Evolutionary conservation across 2,329 filamentous ascomycete species (phyloP), one percentile per base, ranked within the genome.

Genomic region (Botryotinia convoluta): DNA sequence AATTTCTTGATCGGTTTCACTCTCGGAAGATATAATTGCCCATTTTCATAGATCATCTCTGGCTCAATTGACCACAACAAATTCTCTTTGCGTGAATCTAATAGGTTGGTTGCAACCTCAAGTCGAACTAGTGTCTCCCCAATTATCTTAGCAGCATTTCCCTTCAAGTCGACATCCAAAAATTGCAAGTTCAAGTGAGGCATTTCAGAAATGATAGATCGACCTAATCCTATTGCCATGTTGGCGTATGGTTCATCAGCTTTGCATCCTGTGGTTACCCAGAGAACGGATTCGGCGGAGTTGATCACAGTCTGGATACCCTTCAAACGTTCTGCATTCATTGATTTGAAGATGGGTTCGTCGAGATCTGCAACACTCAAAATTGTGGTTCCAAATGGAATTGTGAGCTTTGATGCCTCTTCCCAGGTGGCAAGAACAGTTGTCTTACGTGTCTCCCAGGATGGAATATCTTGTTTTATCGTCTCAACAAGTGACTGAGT

Each of bases 341-440:
- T n/a, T n/a, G 44, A 29, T 69, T 72, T 29, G 70, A 63, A 48
- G 68, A 59, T 42, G 3, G 81, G 80, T 26, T 77, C 75, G 72
- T 83, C 82, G 35, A 81, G 74, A 20, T 81, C 80, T 16, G 75
- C 72, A 10, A 81, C 72, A 61, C 51, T 73, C 59, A 81, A 59
- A 32, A 77, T 54, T 48, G 75, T 72, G 54, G 51, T 26, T 37
- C 68, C 57, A 45, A 62, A 48, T 20, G 68, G 39, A 45, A 70
- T 45, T n/a, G 45, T 74, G 48, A 61, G 62, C 4, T 72, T 32
- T n/a, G 63, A 39, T 39, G 62, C 57, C 12, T 70, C 54, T 29
- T 64, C 71, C 29, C 29, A 63, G 37, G 63, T 35, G 39, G 67
- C 22, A 63, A 70, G 32, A 12, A 75, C 65, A 26, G 62, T 72